Base-by-base conservation (phyloP, 179 eudicot species). In the Silene noctiflora region DNA sequence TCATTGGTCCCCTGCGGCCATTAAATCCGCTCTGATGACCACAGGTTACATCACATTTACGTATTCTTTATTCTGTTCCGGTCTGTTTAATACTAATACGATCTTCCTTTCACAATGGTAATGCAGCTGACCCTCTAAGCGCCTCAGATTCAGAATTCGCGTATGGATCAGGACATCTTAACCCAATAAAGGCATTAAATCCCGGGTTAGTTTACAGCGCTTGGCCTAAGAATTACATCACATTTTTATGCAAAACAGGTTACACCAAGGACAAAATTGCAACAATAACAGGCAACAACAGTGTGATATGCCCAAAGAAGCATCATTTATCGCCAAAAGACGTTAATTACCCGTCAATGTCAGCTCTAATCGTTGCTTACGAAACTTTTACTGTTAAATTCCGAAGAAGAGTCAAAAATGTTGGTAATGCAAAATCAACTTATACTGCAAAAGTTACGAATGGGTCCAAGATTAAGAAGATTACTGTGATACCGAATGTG, bases 341-440 rank as follows among this genome's bases (percentile, higher is more conserved):
- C 22, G 60, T 84, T 16, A 86, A 84, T 70, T 81, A 79, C 29
- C 88, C 87, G 21, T 77, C 87, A 16, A 84, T 86, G 76, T 29
- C 62, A 10, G 63, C 75, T 27, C 4, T 53, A n/a, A 35, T 71
- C 55, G 2, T 3, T 1, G 2, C 31, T 14, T 16, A 10, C 11
- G 11, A 35, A 12, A 20, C 53, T 1, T 62, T 80, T 51, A 67
- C 4, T 1, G 29, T 80, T 4, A 61, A 20, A 31, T 84, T 82
- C 19, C 72, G 29, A 8, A 78, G 85, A 67, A 82, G 80, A 2
- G 85, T 85, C 53, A 85, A 82, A 6, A 86, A 84, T 62, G 84
- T 86, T 13, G 84, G 87, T 17, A 11, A 13, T 35, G 73, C 81
- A 4, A 73, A 31, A 33, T 82, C 85, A 9, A 80, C 76, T 3